Evolutionary conservation across 345 rosid genomes (phyloP).

Genomic region (Sisymbrium altissimum): DNA sequence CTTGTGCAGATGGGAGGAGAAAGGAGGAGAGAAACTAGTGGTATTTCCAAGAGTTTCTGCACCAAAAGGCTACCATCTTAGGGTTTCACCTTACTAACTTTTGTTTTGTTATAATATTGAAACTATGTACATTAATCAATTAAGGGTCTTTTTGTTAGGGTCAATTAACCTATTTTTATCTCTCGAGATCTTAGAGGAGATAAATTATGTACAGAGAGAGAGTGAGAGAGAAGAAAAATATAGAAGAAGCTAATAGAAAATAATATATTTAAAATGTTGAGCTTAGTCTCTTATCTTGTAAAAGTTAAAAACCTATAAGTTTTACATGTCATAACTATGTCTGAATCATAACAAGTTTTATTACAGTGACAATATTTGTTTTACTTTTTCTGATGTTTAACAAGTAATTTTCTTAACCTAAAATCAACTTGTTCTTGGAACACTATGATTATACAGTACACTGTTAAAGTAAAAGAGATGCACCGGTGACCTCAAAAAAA

Average conservation of each 20-base stretch:
- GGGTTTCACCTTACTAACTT: slow-evolving; percentile 52
- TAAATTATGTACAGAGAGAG: slow-evolving; percentile 9
- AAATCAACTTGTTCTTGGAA: background rate
- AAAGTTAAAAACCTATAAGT: background rate
- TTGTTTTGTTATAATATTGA: slow-evolving; percentile 9
- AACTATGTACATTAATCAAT: slow-evolving; percentile 9
- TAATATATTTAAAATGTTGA: slow-evolving; percentile 9
- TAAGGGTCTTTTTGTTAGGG: slow-evolving; percentile 12
- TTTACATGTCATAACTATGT: background rate
- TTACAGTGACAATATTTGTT: background rate
- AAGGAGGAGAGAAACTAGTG: slow-evolving; percentile 62
- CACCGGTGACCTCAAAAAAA: too few relatives aligned
- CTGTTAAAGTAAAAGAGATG: background rate
- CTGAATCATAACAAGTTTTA: background rate
- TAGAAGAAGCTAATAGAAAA: background rate
- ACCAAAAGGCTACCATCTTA: slow-evolving; percentile 81
- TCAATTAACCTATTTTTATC: slow-evolving; percentile 16
- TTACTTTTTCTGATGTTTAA: background rate
- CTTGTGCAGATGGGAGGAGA: slow-evolving; percentile 86
- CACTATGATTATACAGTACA: background rate
- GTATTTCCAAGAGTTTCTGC: slow-evolving; percentile 95
- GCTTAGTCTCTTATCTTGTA: slow-evolving; percentile 19
- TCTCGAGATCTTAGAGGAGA: slow-evolving; percentile 14
- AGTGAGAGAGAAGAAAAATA: background rate
- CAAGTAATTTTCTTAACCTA: background rate